A percentile compares a stretch with the other conserved stretches of the same genome.
phyloP scores from a whole-genome alignment of 2,329 filamentous ascomycete genomes.

The Ophiostoma populinum region DNA sequence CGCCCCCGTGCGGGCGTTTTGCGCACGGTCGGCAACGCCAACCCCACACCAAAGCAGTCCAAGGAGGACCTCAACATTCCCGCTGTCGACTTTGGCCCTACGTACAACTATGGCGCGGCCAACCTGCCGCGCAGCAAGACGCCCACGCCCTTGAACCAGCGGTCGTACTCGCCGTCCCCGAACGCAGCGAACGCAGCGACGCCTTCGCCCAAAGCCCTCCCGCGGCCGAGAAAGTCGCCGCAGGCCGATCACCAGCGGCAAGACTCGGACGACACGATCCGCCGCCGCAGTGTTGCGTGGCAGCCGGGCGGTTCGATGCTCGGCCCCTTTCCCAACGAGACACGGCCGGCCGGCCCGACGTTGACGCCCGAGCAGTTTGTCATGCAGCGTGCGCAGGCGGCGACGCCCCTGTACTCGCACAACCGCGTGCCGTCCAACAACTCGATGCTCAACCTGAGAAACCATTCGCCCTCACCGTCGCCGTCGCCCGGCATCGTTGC shows the following conservation, averaged over 20 bases:
- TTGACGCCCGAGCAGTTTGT: conserved; percentile 72
- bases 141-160: conserved; percentile 13
- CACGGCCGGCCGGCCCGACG: conserved; percentile 13
- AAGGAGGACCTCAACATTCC: conserved; percentile 42
- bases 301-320: conserved; percentile 47
- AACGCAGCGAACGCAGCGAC: conserved; percentile 1
- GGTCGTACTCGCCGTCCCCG: conserved; percentile 1
- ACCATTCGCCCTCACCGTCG: conserved; percentile 26
- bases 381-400: conserved; percentile 49
- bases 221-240: conserved; percentile 9
- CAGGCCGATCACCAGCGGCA: conserved; percentile 23
- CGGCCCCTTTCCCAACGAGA: conserved; percentile 30
- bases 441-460: conserved; percentile 22
- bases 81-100: conserved; percentile 71
- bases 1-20: conserved; percentile 62
- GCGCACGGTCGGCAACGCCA: conserved; percentile 53
- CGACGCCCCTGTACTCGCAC: conserved; percentile 40
- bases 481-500: no score
- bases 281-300: conserved; percentile 54
- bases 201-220: background rate
- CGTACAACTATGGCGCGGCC: conserved; percentile 42
- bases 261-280: conserved; percentile 33
- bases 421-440: conserved; percentile 40
- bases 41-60: background rate
- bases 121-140: conserved; percentile 18